phyloP scores from a whole-genome alignment of 129 eudicot species.

The Centaurea solstitialis region DNA sequence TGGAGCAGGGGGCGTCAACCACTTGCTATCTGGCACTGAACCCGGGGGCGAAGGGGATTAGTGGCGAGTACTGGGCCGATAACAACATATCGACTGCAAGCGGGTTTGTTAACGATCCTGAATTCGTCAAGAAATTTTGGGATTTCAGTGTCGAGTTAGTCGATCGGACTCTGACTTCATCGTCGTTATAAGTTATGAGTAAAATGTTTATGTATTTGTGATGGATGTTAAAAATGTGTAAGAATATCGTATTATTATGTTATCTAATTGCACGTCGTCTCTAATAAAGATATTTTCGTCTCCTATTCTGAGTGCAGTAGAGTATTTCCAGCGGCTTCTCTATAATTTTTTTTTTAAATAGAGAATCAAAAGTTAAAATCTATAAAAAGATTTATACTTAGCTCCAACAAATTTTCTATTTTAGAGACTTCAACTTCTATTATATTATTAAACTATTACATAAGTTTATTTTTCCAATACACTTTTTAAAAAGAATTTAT shows the following conservation, averaged over 20 bases:
- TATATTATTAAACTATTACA: too few relatives aligned
- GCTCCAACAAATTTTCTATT: too few relatives aligned
- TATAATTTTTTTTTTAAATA: too few relatives aligned
- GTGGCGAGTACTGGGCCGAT: slow-evolving; percentile 73
- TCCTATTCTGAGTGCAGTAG: background rate
- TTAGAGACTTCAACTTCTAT: too few relatives aligned
- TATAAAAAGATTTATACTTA: too few relatives aligned
- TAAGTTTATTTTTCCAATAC: too few relatives aligned
- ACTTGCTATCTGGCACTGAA: slow-evolving; percentile 77
- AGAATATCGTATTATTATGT: background rate
- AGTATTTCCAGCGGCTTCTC: too few relatives aligned
- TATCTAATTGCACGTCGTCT: background rate
- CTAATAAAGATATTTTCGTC: background rate
- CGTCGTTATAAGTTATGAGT: background rate
- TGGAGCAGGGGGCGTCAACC: slow-evolving; percentile 77
- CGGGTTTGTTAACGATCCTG: slow-evolving; percentile 53
- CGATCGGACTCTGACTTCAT: slow-evolving; percentile 16
- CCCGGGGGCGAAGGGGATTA: slow-evolving; percentile 59
- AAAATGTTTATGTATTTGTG: background rate
- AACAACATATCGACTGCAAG: slow-evolving; percentile 46
- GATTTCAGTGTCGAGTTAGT: slow-evolving; percentile 60
- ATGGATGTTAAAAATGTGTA: slow-evolving; percentile 1
- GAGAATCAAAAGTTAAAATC: too few relatives aligned
- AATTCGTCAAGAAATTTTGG: slow-evolving; percentile 71
- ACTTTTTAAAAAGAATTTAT: too few relatives aligned